Evolutionary conservation across 176 grass and related monocot genomes (phyloP), one percentile per base, ranked within the genome.

Genomic region (Coix lacrymajobi): DNA sequence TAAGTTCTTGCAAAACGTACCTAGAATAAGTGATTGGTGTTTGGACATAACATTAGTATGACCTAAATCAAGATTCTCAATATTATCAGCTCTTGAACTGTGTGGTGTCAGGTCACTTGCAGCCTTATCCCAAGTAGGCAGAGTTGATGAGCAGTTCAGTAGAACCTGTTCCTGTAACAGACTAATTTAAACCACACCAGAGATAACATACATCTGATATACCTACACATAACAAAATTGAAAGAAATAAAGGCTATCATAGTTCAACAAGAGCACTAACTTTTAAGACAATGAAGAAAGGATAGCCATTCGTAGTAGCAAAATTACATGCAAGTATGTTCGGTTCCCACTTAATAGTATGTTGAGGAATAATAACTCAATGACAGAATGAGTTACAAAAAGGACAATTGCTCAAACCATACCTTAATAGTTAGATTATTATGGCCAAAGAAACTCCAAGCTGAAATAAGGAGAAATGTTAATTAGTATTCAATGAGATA

Each of bases 381-480:
- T 81, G 64, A 39, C 11, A 52, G 4, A 64, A 31, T 79, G n/a
- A 65, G 69, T 75, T 12, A 62, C 38, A 80, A 81, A 81, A 81
- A 70, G 52, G 2, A 3, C 4, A 14, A 11, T 20, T 41, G 37
- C 37, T 56, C 10, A 39, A 24, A 33, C n/a, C 63, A 52, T 89
- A 88, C 95, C 92, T 94, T 92, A 72, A 85, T 71, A 38, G 85
- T 79, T 69, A 94, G 75, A 29, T 79, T 78, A 76, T 78, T 87
- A 31, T 69, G 45, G 24, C 86, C 69, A 84, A 97, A 97, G 69
- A 92, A 97, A 85, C 89, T 84, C 86, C 92, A 97, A 83, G 38
- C 95, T 97, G 90, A 89, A 91, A 85, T 73, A 79, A 69, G 62
- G 16, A 80, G 19, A 34, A 69, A 86, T 28, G 17, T 91, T 62